These are phyloP conservation scores for Aspergillus wentii DNA, from an alignment of 495 filamentous ascomycete genomes.

Conservation along the genomic window DNA sequence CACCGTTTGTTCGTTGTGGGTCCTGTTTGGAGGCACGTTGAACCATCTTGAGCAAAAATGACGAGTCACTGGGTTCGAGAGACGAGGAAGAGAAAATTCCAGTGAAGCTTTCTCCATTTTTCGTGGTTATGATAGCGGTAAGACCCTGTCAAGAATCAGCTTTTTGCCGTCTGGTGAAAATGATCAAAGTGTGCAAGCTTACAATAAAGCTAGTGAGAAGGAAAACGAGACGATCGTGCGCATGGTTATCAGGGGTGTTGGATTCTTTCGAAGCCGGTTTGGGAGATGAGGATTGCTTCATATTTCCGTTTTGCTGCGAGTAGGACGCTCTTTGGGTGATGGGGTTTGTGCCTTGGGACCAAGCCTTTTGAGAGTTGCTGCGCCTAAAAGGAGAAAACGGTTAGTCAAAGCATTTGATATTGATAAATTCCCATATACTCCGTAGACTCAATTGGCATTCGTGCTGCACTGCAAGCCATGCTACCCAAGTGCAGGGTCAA, in stretches of 20 bases:
- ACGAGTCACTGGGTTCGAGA: constrained; percentile 52
- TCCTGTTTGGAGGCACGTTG: constrained; percentile 52
- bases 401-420: no score
- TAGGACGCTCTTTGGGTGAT: constrained; percentile 56
- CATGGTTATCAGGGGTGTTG: constrained; percentile 56
- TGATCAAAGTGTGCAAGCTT: constrained; percentile 25
- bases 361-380: constrained; percentile 54
- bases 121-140: constrained; percentile 60
- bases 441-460: no score
- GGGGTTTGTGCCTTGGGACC: constrained; percentile 60
- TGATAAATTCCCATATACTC: no score
- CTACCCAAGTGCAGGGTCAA: no score
- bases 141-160: constrained; percentile 54
- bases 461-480: no score
- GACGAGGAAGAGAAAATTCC: constrained; percentile 63
- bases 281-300: constrained; percentile 37
- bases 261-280: constrained; percentile 43
- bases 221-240: constrained; percentile 62
- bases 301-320: constrained; percentile 49
- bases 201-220: constrained; percentile 60
- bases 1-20: constrained; percentile 51
- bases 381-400: no score
- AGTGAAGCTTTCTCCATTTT: constrained; percentile 66
- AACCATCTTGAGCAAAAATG: constrained; percentile 78
- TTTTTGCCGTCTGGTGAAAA: constrained; percentile 2